These are phyloP conservation scores for Diplodia mutila DNA, from an alignment of 2,329 filamentous ascomycete genomes.

Conservation along the genomic window DNA sequence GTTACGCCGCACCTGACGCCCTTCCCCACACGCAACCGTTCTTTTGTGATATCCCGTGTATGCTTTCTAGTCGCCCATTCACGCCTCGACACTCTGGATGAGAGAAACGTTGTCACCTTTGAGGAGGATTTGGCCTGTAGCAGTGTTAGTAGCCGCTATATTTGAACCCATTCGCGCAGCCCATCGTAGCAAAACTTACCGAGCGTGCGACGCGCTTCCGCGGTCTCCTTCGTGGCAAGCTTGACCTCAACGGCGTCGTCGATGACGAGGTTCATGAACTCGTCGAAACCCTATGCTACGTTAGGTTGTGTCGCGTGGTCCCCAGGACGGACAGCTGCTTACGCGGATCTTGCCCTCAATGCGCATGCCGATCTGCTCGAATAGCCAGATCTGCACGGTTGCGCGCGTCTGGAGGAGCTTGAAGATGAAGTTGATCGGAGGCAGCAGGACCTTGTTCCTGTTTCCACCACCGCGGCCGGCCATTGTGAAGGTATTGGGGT, in stretches of 20 bases:
- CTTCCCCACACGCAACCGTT: background rate
- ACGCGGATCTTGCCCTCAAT: slow-evolving; percentile 97
- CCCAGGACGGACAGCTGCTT: slow-evolving; percentile 25
- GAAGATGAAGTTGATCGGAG: slow-evolving; percentile 88
- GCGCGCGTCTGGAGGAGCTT: slow-evolving; percentile 85
- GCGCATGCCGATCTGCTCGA: slow-evolving; percentile 89
- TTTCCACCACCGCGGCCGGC: slow-evolving; percentile 58
- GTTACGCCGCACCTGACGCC: slow-evolving; percentile 21
- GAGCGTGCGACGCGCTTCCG: slow-evolving; percentile 76
- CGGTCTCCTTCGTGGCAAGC: slow-evolving; percentile 76
- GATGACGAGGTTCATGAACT: slow-evolving; percentile 98
- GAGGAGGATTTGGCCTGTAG: slow-evolving; percentile 76
- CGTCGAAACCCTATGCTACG: slow-evolving; percentile 79
- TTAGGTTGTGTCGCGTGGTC: background rate
- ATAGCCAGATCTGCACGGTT: slow-evolving; percentile 93
- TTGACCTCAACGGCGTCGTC: slow-evolving; percentile 95
- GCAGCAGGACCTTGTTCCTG: slow-evolving; percentile 69
- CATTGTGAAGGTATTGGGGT: slow-evolving; percentile 45
- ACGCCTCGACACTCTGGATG: slow-evolving; percentile 56
- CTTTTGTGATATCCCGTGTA: slow-evolving; percentile 10
- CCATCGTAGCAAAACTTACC: slow-evolving; percentile 59
- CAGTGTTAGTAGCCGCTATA: slow-evolving; percentile 25
- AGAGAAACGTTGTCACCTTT: slow-evolving; percentile 88
- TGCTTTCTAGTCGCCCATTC: background rate
- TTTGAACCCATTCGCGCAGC: background rate